phyloP scores from a whole-genome alignment of 2,329 filamentous ascomycete genomes.

The Trichophyton mentagrophytes region DNA sequence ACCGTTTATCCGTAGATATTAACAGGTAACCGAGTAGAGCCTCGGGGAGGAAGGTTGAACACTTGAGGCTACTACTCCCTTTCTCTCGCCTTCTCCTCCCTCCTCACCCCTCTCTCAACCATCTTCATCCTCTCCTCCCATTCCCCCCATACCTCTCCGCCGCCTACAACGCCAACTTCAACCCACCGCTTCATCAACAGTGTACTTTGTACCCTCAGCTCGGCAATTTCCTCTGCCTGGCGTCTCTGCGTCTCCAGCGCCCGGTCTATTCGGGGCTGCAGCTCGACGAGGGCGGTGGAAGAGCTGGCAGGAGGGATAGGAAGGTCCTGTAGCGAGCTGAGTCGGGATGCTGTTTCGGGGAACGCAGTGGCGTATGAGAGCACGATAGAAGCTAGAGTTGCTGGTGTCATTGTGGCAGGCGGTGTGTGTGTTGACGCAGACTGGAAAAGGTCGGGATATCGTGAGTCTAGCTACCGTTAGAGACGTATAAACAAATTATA shows the following conservation, averaged over 20 bases:
- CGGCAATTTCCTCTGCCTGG: slow-evolving; percentile 29
- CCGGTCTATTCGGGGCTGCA: slow-evolving; percentile 31
- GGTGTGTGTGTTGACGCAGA: slow-evolving; percentile 22
- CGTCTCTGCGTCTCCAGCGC: slow-evolving; percentile 26
- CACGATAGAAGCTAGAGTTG: slow-evolving; percentile 30
- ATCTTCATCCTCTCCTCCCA: slow-evolving; percentile 55
- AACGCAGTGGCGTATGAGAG: slow-evolving; percentile 35
- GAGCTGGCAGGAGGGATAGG: slow-evolving; percentile 32
- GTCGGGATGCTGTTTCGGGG: slow-evolving; percentile 36
- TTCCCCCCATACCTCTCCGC: slow-evolving; percentile 56
- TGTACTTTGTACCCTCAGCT: slow-evolving; percentile 32
- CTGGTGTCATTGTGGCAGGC: slow-evolving; percentile 25
- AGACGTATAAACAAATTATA: slow-evolving; percentile 6
- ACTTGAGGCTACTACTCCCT: neutral
- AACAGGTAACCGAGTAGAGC: neutral
- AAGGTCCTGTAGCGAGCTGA: slow-evolving; percentile 37
- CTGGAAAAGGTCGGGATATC: slow-evolving; percentile 32
- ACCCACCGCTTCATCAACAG: slow-evolving; percentile 57
- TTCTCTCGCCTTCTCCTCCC: slow-evolving; percentile 41
- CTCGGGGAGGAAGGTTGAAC: neutral
- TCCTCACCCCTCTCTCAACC: slow-evolving; percentile 52
- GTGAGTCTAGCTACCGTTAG: slow-evolving; percentile 22
- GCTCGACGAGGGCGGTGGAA: slow-evolving; percentile 31
- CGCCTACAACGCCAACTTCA: slow-evolving; percentile 55
- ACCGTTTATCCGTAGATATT: neutral